A percentile compares a stretch with the other conserved stretches of the same genome.
phyloP scores from a whole-genome alignment of 305 asterid species.

The Fraxinus albicans region DNA sequence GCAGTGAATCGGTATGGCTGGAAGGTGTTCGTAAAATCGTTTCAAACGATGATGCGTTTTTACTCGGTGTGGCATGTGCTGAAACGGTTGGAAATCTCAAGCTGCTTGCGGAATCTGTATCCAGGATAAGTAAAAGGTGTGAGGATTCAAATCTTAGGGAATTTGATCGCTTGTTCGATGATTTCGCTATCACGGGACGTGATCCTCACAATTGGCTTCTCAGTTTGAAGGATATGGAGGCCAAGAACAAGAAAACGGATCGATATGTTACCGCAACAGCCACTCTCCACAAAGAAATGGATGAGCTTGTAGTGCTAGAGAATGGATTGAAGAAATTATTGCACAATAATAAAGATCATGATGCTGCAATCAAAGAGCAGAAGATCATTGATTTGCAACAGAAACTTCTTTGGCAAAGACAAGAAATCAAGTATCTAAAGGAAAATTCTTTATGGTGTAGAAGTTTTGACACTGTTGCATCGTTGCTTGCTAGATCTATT shows the following conservation, averaged over 20 bases:
- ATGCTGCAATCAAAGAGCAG: slow-evolving; percentile 40
- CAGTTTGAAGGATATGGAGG: slow-evolving; percentile 53
- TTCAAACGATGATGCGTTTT: slow-evolving; percentile 72
- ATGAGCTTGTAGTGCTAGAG: slow-evolving; percentile 59
- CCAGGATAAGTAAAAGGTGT: slow-evolving; percentile 57
- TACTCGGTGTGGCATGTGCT: slow-evolving; percentile 72
- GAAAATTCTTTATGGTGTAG: slow-evolving; percentile 72
- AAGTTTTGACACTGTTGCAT: slow-evolving; percentile 69
- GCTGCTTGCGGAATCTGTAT: slow-evolving; percentile 49
- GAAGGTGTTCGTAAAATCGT: slow-evolving; percentile 94
- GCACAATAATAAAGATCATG: slow-evolving; percentile 28
- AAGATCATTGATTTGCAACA: slow-evolving; percentile 57
- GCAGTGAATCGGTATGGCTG: slow-evolving; percentile 51
- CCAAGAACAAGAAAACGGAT: slow-evolving; percentile 57
- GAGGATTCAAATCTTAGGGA: slow-evolving; percentile 56
- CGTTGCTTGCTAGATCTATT: slow-evolving; percentile 49
- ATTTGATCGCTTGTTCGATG: slow-evolving; percentile 57
- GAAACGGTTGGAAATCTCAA: slow-evolving; percentile 70
- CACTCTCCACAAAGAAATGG: slow-evolving; percentile 61
- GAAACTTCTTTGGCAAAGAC: slow-evolving; percentile 73
- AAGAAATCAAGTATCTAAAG: slow-evolving; percentile 68
- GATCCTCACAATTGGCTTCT: slow-evolving; percentile 64
- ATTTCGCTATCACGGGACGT: slow-evolving; percentile 64
- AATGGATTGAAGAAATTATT: slow-evolving; percentile 46
- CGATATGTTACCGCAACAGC: slow-evolving; percentile 45